Base-by-base conservation (phyloP, 2,329 filamentous ascomycete genomes). In the Phyllosticta citriasiana region DNA sequence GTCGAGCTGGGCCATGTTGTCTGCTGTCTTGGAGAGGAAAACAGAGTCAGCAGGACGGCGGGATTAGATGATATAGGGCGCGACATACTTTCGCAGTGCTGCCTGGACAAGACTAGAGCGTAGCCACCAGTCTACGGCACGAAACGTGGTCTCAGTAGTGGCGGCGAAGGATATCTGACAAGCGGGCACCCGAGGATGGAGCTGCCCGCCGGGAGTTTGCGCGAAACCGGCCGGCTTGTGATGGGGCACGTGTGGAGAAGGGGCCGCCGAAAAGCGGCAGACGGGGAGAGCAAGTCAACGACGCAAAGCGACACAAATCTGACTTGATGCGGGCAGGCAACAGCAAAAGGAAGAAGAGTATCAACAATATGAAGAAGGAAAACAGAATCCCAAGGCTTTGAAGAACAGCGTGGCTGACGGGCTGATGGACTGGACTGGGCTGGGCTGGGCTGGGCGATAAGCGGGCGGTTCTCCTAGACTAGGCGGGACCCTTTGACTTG, bases 1-100 rank as follows among this genome's bases (percentile, higher is more conserved):
- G 74, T 99, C 94, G 73, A 99, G 86, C 82, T 96, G 89, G 67
- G 93, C 91, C 94, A 99, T 97, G 70, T 67, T 82, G 74, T 72
- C 67, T 97, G 69, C 40, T 47, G 16, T 47, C 40, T 67, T 82
- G 74, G 19, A 22, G 19, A 22, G 19, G 19, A 22, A 22, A 22
- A 22, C 19, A 22, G 19, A 22, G 19, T 22, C 19, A 22, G 19
- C 19, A 22, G 19, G 19, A 22, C 19, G 19, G 19, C 19, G 19
- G 19, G 19, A 22, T 22, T 16, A 47, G 40, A 47, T n/a, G 53
- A 60, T 60, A 60, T 56, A 60, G 53, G 58, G 40, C 53, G 24
- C 24, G 35, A 51, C 40, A 26, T 51, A 60, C 58, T 60, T 47
- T 47, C 27, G 27, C 33, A 33, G 25, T 60, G 40, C 16, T 33